Conservation (phyloP, 345 rosid genomes). For the Dimocarpus longan region DNA sequence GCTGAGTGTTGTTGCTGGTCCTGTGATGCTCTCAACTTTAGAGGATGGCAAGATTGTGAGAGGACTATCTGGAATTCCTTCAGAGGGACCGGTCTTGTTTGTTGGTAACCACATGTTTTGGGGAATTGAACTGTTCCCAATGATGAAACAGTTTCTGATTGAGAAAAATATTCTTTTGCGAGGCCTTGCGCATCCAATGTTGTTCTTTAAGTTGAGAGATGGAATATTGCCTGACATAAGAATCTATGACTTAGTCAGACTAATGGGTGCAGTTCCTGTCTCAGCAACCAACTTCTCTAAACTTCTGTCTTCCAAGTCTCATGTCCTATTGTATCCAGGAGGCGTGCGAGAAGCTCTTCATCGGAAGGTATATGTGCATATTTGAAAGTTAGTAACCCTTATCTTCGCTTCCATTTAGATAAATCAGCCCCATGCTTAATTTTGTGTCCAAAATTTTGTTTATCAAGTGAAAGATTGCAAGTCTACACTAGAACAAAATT, state of each 20-base stretch:
- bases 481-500: no score
- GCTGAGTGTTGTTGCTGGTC: conserved; percentile 7
- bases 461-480: no score
- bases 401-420: no score
- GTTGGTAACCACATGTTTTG: conserved; percentile 60
- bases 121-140: conserved; percentile 42
- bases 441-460: no score
- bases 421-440: no score
- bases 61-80: conserved; percentile 58
- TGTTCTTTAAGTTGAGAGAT: conserved; percentile 31
- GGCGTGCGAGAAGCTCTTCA: conserved; percentile 79
- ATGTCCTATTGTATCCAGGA: conserved; percentile 71
- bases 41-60: conserved; percentile 52
- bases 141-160: conserved; percentile 28
- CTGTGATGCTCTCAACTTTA: conserved; percentile 51
- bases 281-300: conserved; percentile 58
- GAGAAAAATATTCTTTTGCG: conserved; percentile 48
- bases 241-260: conserved; percentile 36
- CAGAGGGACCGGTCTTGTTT: conserved; percentile 57
- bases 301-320: conserved; percentile 65
- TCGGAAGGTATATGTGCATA: conserved; percentile 39
- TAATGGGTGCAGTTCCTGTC: conserved; percentile 73
- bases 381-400: no score
- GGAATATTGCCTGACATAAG: conserved; percentile 14
- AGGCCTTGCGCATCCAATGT: conserved; percentile 51